A percentile compares a stretch with the other conserved stretches of the same genome.
These are phyloP conservation scores for Sphaerulina musiva DNA, from an alignment of 2,329 filamentous ascomycete species.

Conservation along the genomic window DNA sequence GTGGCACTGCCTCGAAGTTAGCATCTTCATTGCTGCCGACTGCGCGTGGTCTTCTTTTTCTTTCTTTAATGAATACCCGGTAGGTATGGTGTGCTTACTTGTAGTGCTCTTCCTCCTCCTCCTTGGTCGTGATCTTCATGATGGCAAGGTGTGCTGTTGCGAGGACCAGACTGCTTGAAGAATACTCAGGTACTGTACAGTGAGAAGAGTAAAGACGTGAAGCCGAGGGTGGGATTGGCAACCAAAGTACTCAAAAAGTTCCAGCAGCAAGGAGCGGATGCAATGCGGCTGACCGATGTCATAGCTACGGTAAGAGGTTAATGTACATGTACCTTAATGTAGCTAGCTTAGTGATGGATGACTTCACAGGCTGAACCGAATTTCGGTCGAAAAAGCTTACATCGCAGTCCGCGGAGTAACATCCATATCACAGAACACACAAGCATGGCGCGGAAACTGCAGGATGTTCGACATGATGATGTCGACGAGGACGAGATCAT, in stretches of 20 bases:
- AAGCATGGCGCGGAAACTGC: slow-evolving; percentile 4
- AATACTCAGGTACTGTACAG: neutral
- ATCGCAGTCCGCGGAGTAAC: no score
- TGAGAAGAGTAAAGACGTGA: neutral
- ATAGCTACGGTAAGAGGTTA: no score
- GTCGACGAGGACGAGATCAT: slow-evolving; percentile 4
- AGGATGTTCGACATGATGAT: slow-evolving; percentile 18
- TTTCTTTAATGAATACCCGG: no score
- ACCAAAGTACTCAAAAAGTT: no score
- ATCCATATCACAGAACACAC: neutral
- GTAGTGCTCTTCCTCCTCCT: slow-evolving; percentile 87
- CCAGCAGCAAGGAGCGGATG: neutral
- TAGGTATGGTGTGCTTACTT: slow-evolving; percentile 39
- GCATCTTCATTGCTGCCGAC: slow-evolving; percentile 3
- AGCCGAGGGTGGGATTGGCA: neutral
- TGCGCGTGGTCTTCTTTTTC: neutral
- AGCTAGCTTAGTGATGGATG: no score
- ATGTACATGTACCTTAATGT: no score
- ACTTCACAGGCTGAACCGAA: no score
- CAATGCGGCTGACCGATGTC: neutral
- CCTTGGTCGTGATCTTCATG: slow-evolving; percentile 95
- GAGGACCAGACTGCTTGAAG: neutral
- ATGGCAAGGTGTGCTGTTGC: slow-evolving; percentile 5
- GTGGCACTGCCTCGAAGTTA: slow-evolving; percentile 50
- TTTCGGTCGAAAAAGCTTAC: no score